Conservation (phyloP, 306 rosid genomes). For the Vigna angularis region DNA sequence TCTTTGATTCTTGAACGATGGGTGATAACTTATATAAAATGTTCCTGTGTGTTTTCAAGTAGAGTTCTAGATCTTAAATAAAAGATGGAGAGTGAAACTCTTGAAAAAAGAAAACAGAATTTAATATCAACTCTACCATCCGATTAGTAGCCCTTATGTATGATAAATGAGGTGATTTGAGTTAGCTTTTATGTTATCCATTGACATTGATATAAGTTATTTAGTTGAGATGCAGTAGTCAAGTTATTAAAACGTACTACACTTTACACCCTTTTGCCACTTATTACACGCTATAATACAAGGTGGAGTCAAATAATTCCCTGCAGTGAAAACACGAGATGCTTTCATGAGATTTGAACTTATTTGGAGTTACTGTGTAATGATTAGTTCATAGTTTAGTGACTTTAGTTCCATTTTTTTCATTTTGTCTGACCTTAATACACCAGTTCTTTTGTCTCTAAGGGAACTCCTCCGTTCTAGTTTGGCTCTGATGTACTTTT, state of each 20-base stretch:
- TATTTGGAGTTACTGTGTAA: not conserved
- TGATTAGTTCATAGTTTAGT: not conserved
- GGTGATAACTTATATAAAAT: too few relatives aligned
- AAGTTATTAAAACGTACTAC: not conserved
- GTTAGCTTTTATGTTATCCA: not conserved
- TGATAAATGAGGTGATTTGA: not conserved
- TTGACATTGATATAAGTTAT: not conserved
- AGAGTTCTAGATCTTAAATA: not conserved
- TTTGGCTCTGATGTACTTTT: not conserved
- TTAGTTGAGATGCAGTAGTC: not conserved
- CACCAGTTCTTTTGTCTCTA: not conserved
- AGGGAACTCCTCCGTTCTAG: not conserved
- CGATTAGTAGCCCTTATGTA: not conserved
- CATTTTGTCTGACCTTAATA: not conserved
- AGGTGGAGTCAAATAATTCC: not conserved
- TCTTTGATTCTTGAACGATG: not conserved
- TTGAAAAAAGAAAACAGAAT: not conserved
- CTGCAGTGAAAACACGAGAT: not conserved
- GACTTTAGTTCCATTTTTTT: not conserved
- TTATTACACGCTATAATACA: not conserved
- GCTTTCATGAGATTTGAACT: not conserved
- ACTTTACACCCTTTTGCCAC: not conserved
- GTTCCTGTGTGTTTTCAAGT: not conserved
- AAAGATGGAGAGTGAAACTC: not conserved
- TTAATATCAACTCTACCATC: not conserved